Evolutionary conservation across 2,329 filamentous ascomycete species (phyloP).

Genomic region (Zymoseptoria brevis): DNA sequence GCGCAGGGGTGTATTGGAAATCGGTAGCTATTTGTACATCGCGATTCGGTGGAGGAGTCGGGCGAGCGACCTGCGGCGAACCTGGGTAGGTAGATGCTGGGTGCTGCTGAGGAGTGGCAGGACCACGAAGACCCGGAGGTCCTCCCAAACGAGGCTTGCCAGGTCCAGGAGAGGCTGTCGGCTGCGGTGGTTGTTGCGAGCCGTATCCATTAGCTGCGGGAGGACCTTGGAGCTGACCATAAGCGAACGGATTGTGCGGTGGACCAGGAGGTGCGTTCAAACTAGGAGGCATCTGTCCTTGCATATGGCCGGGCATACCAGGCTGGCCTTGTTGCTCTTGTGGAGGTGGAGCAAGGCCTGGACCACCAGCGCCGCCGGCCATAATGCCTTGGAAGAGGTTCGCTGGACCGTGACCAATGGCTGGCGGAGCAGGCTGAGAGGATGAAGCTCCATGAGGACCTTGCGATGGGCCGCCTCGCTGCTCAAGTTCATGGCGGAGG

Average conservation of each 20-base stretch:
- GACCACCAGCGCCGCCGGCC: slow-evolving; percentile 78
- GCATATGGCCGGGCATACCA: slow-evolving; percentile 53
- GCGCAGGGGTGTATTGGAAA: slow-evolving; percentile 28
- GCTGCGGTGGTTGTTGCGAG: slow-evolving; percentile 73
- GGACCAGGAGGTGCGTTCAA: slow-evolving; percentile 49
- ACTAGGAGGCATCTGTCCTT: slow-evolving; percentile 63
- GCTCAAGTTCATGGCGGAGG: slow-evolving; percentile 80
- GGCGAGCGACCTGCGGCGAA: slow-evolving; percentile 81
- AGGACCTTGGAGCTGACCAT: slow-evolving; percentile 51
- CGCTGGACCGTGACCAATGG: slow-evolving; percentile 78
- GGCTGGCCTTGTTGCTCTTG: slow-evolving; percentile 52
- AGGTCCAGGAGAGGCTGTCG: slow-evolving; percentile 79
- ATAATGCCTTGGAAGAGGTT: slow-evolving; percentile 95
- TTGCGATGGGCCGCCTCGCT: slow-evolving; percentile 54
- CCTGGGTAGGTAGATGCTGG: slow-evolving; percentile 80
- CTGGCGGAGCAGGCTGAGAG: slow-evolving; percentile 67
- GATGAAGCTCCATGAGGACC: slow-evolving; percentile 68
- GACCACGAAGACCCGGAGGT: slow-evolving; percentile 39
- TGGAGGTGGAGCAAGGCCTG: slow-evolving; percentile 64
- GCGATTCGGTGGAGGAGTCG: slow-evolving; percentile 54
- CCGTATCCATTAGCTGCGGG: slow-evolving; percentile 62
- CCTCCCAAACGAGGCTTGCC: slow-evolving; percentile 49
- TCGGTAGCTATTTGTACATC: slow-evolving; percentile 20
- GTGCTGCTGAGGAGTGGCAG: slow-evolving; percentile 87
- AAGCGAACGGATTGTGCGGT: slow-evolving; percentile 62